Conservation (phyloP, 2,329 filamentous ascomycete species). For the Nigrospora oryzae region DNA sequence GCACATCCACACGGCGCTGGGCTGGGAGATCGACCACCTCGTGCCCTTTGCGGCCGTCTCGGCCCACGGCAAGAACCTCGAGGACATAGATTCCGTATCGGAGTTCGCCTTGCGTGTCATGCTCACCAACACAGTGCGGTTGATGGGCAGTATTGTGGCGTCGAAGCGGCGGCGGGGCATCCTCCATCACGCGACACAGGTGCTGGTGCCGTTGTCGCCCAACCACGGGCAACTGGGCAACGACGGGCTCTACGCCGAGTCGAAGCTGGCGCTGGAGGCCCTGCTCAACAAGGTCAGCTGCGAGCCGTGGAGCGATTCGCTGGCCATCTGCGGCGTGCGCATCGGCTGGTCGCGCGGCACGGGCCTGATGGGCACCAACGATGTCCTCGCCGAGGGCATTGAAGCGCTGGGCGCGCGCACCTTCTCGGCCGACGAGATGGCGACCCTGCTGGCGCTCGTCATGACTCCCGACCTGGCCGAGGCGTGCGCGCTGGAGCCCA, state of each 20-base stretch:
- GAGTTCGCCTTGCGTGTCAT: constrained; percentile 98
- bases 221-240: constrained; percentile 98
- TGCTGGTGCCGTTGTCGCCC: constrained; percentile 88
- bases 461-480: constrained; percentile 89
- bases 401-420: constrained; percentile 95
- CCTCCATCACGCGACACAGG: constrained; percentile 90
- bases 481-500: constrained; percentile 81
- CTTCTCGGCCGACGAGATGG: constrained; percentile 99
- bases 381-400: constrained; percentile 91
- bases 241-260: constrained; percentile 96
- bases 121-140: constrained; percentile 90
- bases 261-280: constrained; percentile 92
- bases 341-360: constrained; percentile 99
- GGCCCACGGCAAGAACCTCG: constrained; percentile 95
- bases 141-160: constrained; percentile 91
- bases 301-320: constrained; percentile 93
- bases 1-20: constrained; percentile 95
- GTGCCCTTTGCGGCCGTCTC: constrained; percentile 96
- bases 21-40: constrained; percentile 95
- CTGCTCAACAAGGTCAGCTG: constrained; percentile 98
- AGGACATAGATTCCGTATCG: constrained; percentile 93
- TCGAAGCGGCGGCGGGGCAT: constrained; percentile 81
- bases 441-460: constrained; percentile 93
- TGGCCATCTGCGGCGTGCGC: constrained; percentile 95
- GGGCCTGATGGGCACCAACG: constrained; percentile 95